Conservation (phyloP, 73 alveolate species). For the Diophrys sp. region DNA sequence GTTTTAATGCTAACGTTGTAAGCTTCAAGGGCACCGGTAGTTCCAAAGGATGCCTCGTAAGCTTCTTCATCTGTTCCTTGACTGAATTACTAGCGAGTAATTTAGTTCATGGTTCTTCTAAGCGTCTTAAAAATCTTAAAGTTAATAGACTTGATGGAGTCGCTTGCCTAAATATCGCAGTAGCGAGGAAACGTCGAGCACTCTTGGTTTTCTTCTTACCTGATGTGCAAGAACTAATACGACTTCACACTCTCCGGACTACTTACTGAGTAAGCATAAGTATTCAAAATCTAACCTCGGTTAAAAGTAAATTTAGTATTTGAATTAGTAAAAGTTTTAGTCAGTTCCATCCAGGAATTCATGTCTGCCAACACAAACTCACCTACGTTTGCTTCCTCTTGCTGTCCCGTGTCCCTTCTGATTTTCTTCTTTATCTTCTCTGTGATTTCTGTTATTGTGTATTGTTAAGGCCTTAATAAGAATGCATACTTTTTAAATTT, state of each 20-base stretch:
- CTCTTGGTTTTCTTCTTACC: background rate
- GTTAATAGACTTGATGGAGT: background rate
- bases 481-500: conserved; percentile 10
- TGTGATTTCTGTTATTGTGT: background rate
- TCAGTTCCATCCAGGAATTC: background rate
- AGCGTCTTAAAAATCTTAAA: background rate
- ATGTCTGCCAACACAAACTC: conserved; percentile 30
- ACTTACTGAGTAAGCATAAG: conserved; percentile 24
- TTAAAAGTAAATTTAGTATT: conserved; percentile 2
- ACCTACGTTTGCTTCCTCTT: conserved; percentile 6
- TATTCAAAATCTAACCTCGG: conserved; percentile 7
- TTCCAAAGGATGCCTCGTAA: background rate
- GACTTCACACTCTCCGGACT: background rate
- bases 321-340: conserved; percentile 1
- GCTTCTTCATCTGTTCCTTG: background rate
- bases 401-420: conserved; percentile 7
- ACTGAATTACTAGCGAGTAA: background rate
- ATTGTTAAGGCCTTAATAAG: conserved; percentile 16
- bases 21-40: background rate
- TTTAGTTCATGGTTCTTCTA: background rate
- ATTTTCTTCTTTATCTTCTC: conserved; percentile 5
- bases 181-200: background rate
- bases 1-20: background rate
- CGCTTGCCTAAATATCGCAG: background rate
- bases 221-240: background rate